Base-by-base conservation (phyloP, 1,284 basidiomycete species). In the Cutaneotrichosporon sp. region DNA sequence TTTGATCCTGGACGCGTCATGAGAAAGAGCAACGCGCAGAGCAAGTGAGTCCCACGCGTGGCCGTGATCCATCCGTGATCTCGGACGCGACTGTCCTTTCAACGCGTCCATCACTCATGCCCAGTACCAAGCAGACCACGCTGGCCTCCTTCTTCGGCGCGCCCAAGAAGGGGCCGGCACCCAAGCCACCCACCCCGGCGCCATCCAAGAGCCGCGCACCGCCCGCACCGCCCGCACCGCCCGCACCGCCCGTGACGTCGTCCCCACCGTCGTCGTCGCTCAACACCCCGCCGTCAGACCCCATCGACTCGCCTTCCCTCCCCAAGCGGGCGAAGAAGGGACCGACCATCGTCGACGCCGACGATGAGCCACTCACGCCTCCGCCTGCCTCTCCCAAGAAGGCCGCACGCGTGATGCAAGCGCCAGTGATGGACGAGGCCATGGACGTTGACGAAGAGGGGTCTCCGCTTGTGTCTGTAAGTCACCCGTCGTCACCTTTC, bases 121-220 rank as follows among this genome's bases (percentile, higher is more conserved):
- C 16, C 57, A 69, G 69, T 11, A 49, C 67, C 16, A 78, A 79
- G 56, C 81, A 81, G 65, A 70, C 77, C 5, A 79, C 80, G 8
- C 73, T 82, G 31, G 68, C 78, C 31, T 68, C 75, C 20, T 82
- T 81, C 77, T 82, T 82, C 60, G 69, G 69, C 38, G 75, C 75
- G 31, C 71, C 77, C 14, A 68, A 73, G 54, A 58, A 73, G 11
- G 67, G 72, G 27, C 67, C 71, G 14, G 45, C 51, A 7, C n/a
- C 51, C 33, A 34, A 53, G 50, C 47, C 47, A 18, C 65, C 24
- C 42, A 62, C 20, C 43, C 54, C 24, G 24, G 38, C 54, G 34
- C 31, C 38, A 20, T 22, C 54, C 36, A 61, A 47, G 50, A 52
- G 52, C 16, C 59, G 65, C n/a, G 45, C 70, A 10, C 38, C n/a